A percentile compares a stretch with the other conserved stretches of the same genome.
These are phyloP conservation scores for Rheum nobile DNA, from an alignment of 148 eudicot species.

Conservation along the genomic window DNA sequence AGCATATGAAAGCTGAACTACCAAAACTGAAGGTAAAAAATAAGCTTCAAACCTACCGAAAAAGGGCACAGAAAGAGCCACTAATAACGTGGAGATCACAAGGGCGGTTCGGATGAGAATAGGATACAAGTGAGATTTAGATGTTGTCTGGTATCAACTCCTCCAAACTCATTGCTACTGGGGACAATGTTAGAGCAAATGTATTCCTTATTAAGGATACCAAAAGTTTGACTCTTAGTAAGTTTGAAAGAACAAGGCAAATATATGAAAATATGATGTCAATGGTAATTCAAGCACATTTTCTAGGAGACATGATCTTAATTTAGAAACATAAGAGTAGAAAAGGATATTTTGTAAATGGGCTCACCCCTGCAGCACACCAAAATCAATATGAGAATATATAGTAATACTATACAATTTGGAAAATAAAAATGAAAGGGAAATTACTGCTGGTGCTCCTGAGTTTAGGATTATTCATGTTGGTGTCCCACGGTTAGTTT, in stretches of 20 bases:
- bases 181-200: constrained; percentile 60
- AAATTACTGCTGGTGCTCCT: too few species aligned
- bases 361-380: constrained; percentile 82
- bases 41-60: constrained; percentile 34
- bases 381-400: neutral
- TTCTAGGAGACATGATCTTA: too few species aligned
- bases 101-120: constrained; percentile 74
- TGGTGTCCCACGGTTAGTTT: too few species aligned
- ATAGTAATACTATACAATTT: neutral
- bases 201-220: constrained; percentile 18
- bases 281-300: neutral
- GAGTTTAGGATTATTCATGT: too few species aligned
- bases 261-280: neutral
- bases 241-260: neutral
- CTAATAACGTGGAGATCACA: constrained; percentile 59
- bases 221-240: neutral
- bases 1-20: neutral
- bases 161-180: constrained; percentile 87
- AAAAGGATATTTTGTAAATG: constrained; percentile 99
- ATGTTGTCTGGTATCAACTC: constrained; percentile 67
- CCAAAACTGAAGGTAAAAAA: neutral
- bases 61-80: constrained; percentile 68
- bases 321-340: neutral
- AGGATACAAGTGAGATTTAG: constrained; percentile 41
- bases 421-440: too few species aligned